Evolutionary conservation across 1,284 basidiomycete species (phyloP), one percentile per base, ranked within the genome.

Genomic region (Ustilago cynodontis): DNA sequence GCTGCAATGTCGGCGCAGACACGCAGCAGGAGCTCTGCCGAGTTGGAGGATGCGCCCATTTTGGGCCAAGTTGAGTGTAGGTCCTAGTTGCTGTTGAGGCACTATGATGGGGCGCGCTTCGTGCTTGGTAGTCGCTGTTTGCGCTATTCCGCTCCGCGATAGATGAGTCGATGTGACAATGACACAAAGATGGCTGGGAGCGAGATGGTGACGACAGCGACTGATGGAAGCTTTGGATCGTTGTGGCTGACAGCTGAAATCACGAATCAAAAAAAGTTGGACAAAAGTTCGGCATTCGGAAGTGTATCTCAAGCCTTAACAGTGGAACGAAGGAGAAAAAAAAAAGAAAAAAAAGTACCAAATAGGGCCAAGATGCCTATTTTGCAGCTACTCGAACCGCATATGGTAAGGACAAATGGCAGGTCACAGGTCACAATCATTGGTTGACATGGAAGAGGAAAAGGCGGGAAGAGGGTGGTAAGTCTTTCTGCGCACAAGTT

Each of bases 1-100:
- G 94, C 90, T 33, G 96, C 96, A 80, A 99, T 96, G 41, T 94
- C 94, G 13, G 95, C 95, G 28, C 94, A 96, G 59, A 95, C 94
- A 62, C 95, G 91, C 24, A 99, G 89, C 59, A 98, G 90, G 49
- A 91, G 90, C 87, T 98, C 95, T 6, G 95, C 93, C 86, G 98
- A 94, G 49, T 79, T 82, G 53, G 79, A 52, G 29, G 77, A 73
- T 31, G 76, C 72, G 49, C 71, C 76, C 76, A 78, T 78, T 33
- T 10, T 63, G 55, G 62, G 59, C 64, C n/a, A 35, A 13, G 31
- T 18, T 54, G 8, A 20, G n/a, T 11, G 20, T 7, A 47, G 43
- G n/a, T 20, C 43, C n/a, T 20, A 11, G 2, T 22, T 47, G 6
- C 13, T 47, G 10, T 20, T 20, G 43, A 7, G 43, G n/a, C 43